Conservation (phyloP, 768 basidiomycete species). For the Dentipellis sp. region DNA sequence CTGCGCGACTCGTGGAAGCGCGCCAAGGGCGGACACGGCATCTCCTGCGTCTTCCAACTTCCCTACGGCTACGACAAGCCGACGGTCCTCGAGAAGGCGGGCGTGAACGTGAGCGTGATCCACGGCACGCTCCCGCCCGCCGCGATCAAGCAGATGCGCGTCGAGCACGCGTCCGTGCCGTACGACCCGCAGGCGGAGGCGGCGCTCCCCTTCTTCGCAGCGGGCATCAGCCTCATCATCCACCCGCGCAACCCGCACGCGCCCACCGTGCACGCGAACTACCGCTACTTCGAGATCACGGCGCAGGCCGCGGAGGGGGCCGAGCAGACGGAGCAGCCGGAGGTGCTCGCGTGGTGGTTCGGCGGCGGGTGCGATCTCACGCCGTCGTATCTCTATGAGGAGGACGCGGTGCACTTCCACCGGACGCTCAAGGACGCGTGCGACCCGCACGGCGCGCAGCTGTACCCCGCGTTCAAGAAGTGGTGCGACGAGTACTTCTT, state of each 20-base stretch:
- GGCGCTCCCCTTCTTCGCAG: slow-evolving; percentile 86
- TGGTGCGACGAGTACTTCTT: slow-evolving; percentile 99
- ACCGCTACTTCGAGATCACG: slow-evolving; percentile 93
- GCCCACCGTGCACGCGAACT: slow-evolving; percentile 93
- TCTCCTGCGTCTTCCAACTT: slow-evolving; percentile 68
- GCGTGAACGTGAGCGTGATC: slow-evolving; percentile 90
- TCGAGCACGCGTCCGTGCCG: slow-evolving; percentile 76
- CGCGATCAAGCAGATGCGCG: slow-evolving; percentile 91
- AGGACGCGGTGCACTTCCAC: slow-evolving; percentile 88
- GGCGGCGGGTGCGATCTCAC: slow-evolving; percentile 95
- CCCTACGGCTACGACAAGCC: slow-evolving; percentile 24
- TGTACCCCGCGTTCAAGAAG: slow-evolving; percentile 78
- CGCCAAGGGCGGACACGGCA: slow-evolving; percentile 63
- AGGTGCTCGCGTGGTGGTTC: slow-evolving; percentile 93
- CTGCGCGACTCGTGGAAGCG: slow-evolving; percentile 77
- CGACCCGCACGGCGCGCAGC: slow-evolving; percentile 52
- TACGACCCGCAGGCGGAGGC: slow-evolving; percentile 45
- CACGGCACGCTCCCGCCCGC: slow-evolving; percentile 81
- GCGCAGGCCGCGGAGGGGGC: slow-evolving; percentile 25
- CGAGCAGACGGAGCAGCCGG: slow-evolving; percentile 23
- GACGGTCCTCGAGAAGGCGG: slow-evolving; percentile 85
- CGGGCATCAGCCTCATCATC: slow-evolving; percentile 86
- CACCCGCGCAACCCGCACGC: slow-evolving; percentile 92
- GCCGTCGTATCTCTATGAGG: slow-evolving; percentile 83
- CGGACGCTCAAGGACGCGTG: slow-evolving; percentile 64